These are phyloP conservation scores for Juglanconis oblonga DNA, from an alignment of 2,329 filamentous ascomycete species.

Conservation along the genomic window DNA sequence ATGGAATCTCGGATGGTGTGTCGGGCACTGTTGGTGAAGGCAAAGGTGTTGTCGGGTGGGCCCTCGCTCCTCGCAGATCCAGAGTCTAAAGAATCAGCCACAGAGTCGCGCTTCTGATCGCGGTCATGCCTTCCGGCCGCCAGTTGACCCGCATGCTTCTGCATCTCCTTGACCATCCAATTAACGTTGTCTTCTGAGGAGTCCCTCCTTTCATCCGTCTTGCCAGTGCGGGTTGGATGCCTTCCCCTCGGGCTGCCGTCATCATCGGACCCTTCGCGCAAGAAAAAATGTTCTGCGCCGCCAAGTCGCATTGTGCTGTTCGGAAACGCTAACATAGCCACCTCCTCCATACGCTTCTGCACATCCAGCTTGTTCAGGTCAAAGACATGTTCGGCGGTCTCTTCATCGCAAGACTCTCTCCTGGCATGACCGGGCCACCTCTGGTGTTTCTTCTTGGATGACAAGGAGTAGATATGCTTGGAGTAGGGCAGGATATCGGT, in stretches of 20 bases:
- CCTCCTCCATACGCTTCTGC: slow-evolving; percentile 75
- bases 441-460: slow-evolving; percentile 39
- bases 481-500: slow-evolving; percentile 68
- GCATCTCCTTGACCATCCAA: slow-evolving; percentile 81
- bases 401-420: slow-evolving; percentile 71
- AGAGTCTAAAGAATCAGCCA: slow-evolving; percentile 18
- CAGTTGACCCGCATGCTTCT: slow-evolving; percentile 68
- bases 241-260: slow-evolving; percentile 41
- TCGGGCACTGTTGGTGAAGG: slow-evolving; percentile 28
- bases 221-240: slow-evolving; percentile 24
- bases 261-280: slow-evolving; percentile 61
- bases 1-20: slow-evolving; percentile 21
- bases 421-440: slow-evolving; percentile 43
- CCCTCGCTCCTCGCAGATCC: slow-evolving; percentile 33
- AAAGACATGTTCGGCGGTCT: slow-evolving; percentile 73
- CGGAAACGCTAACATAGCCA: slow-evolving; percentile 73
- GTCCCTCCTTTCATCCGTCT: slow-evolving; percentile 46
- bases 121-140: slow-evolving; percentile 36
- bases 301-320: slow-evolving; percentile 68
- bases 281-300: slow-evolving; percentile 68
- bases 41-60: slow-evolving; percentile 33
- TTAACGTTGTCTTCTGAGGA: slow-evolving; percentile 60
- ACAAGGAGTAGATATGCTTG: slow-evolving; percentile 57
- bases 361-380: slow-evolving; percentile 77
- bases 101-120: slow-evolving; percentile 17